Base-by-base conservation (phyloP, 2,329 filamentous ascomycete species). In the Trichoderma afroharzianum region DNA sequence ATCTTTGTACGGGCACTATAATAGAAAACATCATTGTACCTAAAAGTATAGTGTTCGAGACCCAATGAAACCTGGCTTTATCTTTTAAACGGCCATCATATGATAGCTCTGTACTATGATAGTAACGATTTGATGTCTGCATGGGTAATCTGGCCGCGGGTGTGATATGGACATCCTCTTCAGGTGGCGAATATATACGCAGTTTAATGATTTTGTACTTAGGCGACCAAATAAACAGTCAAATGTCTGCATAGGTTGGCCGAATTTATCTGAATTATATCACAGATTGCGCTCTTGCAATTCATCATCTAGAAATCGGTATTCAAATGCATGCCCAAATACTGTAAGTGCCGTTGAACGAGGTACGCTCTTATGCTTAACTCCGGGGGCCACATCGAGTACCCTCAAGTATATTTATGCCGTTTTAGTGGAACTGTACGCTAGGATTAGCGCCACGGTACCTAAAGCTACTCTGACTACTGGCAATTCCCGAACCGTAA, bases 401-500 rank as follows among this genome's bases (percentile, higher is more conserved):
- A 33, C 57, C 57, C 28, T n/a, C 18, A 21, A 21, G 57, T 59
- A 33, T 7, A 21, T 3, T 24, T n/a, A 4, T 3, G 5, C 1
- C n/a, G 2, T 21, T 21, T 21, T 8, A 4, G 9, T 21, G 18
- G 18, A 12, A 14, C 4, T 1, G 1, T 14, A 0, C 1, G 8
- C 28, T 6, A n/a, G 0, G 6, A 11, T 7, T 21, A 21, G 9
- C 32, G 28, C 30, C 30, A 12, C 0, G 11, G 9, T n/a, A 59
- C 57, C 12, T 59, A 7, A 12, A 4, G 57, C 6, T 59, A 59
- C 57, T 6, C 21, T 21, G 7, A 32, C 9, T 12, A 2, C 57
- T 33, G n/a, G 57, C 57, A 33, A 59, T 33, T n/a, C 57, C 57
- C 57, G 57, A 59, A 59, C 18, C 57, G 57, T 59, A 59, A 59